Base-by-base conservation (phyloP, 192 early-diverging fungal genomes). In the Gamsiella multidivaricata region DNA sequence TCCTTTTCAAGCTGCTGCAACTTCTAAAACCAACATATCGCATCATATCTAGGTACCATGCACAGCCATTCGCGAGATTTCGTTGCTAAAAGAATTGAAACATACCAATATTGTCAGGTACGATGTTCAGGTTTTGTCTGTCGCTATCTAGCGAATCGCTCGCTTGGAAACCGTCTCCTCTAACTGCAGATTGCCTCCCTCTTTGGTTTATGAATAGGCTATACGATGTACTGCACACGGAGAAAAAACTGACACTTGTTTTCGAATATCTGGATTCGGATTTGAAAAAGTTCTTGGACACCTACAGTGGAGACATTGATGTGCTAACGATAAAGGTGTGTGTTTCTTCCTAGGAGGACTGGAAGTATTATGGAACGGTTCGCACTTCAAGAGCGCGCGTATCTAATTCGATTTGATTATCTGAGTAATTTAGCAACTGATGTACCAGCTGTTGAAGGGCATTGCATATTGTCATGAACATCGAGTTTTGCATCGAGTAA, bases 181-280 rank as follows among this genome's bases (percentile, higher is more conserved):
- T 41, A 41, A 9, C n/a, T n/a, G 6, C 34, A 26, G 22, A 28
- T 42, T n/a, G 18, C 22, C n/a, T n/a, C n/a, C n/a, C n/a, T 52
- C 11, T 45, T 53, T 37, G 32, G n/a, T 41, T 14, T 25, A 46
- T 36, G 0, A 70, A 67, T 54, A 91, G 94, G 42, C 83, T 99
- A 29, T 96, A 97, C 78, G 97, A 99, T 85, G 97, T 99, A 25
- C 81, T 93, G 60, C 97, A 99, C 75, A 98, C 96, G 10, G 97
- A 99, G 74, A 95, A 96, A 85, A 98, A 96, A 81, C 76, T 99
- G 62, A 98, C 95, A 31, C 88, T 99, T 60, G 96, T 99, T 23
- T 99, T 99, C 86, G 98, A 99, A 81, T 98, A 92, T 81, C 83
- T 99, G 88, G 97, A 99, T 80, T 95, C 95, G 33, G 98, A 99